Evolutionary conservation across 208 protist genomes (phyloP), one percentile per base, ranked within the genome.

Genomic region (Leishmania amazonensis): DNA sequence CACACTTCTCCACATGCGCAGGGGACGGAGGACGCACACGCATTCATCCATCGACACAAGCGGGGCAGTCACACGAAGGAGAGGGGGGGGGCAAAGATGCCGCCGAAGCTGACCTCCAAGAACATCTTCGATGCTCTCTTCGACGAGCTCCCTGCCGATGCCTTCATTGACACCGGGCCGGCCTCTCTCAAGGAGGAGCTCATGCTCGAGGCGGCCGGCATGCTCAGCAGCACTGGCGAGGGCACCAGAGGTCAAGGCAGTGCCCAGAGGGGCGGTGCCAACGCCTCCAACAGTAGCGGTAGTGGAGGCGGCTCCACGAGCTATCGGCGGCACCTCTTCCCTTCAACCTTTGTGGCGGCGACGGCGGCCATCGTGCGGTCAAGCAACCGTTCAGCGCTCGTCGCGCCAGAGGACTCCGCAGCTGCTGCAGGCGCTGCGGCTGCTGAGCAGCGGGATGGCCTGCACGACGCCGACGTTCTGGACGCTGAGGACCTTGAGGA

Each of bases 41-140:
- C 38, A n/a, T 9, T 17, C n/a, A 8, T 35, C 21, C 47, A 75
- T 40, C 24, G 15, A n/a, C 54, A 67, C 17, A 78, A 17, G 38
- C 45, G 54, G 15, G 54, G 15, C 4, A 74, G 7, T 9, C 31
- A 45, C 65, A 15, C 19, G 5, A 51, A 57, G 11, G 19, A 17
- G 53, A 35, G 31, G 31, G 31, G 31, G 9, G 31, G 11, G 11
- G 3, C 31, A 35, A 72, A n/a, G 47, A 90, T 91, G 85, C 88
- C 80, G 40, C 83, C 85, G 1, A 91, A 81, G n/a, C 70, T 90
- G 11, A 88, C 83, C 1, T 92, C 89, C 2, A 90, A 91, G 57
- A 96, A 93, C 31, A 84, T 96, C 0, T 96, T 96, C 79, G 93
- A 96, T 73, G 90, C 86, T 17, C 78, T 96, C 49, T 96, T 96